Evolutionary conservation across 768 basidiomycete species (phyloP).

Genomic region (Xerocomus potaroensis): DNA sequence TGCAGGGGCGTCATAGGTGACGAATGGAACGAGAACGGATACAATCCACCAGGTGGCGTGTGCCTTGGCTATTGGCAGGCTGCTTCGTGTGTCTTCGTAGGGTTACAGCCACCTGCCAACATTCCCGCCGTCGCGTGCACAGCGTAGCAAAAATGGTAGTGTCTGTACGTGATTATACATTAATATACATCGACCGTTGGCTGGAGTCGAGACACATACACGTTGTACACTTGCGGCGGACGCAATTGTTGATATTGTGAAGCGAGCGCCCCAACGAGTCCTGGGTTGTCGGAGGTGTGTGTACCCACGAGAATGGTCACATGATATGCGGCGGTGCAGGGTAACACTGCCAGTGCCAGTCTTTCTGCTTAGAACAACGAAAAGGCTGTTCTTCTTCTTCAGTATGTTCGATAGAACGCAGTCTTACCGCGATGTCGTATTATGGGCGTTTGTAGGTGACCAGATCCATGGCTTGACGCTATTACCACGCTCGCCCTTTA

Average conservation of each 20-base stretch:
- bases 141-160: not conserved
- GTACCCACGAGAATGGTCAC: slow-evolving; percentile 9
- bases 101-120: slow-evolving; percentile 26
- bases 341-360: slow-evolving; percentile 21
- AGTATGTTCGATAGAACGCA: not conserved
- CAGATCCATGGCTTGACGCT: too few species aligned
- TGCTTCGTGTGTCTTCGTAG: slow-evolving; percentile 22
- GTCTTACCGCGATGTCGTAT: not conserved
- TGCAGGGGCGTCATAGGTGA: too few species aligned
- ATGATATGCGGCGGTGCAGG: slow-evolving; percentile 14
- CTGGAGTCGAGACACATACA: slow-evolving; percentile 7
- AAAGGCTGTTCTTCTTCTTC: too few species aligned
- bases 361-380: not conserved
- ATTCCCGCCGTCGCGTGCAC: not conserved
- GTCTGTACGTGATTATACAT: slow-evolving; percentile 16
- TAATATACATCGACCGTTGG: slow-evolving; percentile 6
- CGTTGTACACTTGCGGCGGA: slow-evolving; percentile 25
- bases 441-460: slow-evolving; percentile 18
- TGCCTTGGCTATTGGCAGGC: slow-evolving; percentile 21
- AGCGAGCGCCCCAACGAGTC: slow-evolving; percentile 11
- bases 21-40: not conserved
- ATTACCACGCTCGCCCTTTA: too few species aligned
- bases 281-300: slow-evolving; percentile 18
- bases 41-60: slow-evolving; percentile 12
- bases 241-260: not conserved